Base-by-base conservation (phyloP, 768 basidiomycete genomes). In the Exsudoporus frostii region DNA sequence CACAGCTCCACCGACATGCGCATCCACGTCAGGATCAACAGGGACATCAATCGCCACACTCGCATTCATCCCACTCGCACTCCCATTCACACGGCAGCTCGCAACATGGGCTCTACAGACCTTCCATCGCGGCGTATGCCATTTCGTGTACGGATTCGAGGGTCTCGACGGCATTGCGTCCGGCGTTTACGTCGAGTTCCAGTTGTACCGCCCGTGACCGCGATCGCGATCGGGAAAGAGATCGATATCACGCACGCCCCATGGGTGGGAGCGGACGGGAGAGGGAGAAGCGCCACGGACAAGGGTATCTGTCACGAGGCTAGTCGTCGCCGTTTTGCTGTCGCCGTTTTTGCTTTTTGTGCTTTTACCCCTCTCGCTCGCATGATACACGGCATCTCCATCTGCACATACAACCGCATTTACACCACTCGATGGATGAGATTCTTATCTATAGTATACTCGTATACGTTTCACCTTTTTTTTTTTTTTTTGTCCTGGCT, bases 161-260 rank as follows among this genome's bases (percentile, higher is more conserved):
- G 59, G 68, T 71, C n/a, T 71, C 69, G 49, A 69, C 68, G 2
- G 69, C 69, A 5, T 51, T 71, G 44, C 65, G 68, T 6, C 68
- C 68, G 25, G 68, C 68, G 30, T 69, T 69, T 61, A 64, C 69
- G 45, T 64, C 64, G 47, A 55, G n/a, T 7, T 52, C 59, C 45
- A 59, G 34, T 14, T 65, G 46, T 15, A n/a, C 42, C 24, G 45
- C 14, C 46, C 60, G 61, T 49, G 64, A 62, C 15, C 56, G 63
- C 17, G 63, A 64, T 5, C 55, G 60, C 2, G 61, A 64, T 15
- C 42, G 45, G 9, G 45, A 46, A 11, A 27, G 56, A 4, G 60
- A 55, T 34, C 56, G 62, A 10, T 63, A 61, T n/a, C 51, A 56
- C 17, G 45, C 27, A 17, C 60, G 62, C n/a, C 1, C 50, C 36